These are phyloP conservation scores for Picea sitchensis DNA, from an alignment of 75 land plant genomes.

Conservation along the genomic window DNA sequence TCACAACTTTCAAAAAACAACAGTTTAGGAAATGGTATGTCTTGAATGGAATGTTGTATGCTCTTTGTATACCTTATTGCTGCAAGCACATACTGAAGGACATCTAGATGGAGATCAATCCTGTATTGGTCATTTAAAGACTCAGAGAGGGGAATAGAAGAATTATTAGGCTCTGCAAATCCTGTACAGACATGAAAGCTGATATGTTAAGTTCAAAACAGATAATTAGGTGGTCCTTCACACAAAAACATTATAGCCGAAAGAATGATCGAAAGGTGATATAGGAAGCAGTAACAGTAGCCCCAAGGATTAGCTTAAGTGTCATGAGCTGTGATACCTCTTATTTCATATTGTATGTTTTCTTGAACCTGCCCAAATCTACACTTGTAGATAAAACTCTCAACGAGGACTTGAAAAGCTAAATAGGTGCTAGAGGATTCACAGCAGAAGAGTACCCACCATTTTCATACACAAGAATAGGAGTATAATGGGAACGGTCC, in stretches of 20 bases:
- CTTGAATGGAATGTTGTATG: background rate
- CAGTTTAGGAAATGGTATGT: background rate
- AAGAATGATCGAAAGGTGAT: no score
- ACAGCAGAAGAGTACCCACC: conserved; percentile 4
- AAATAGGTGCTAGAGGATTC: background rate
- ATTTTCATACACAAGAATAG: conserved; percentile 26
- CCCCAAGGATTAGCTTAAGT: no score
- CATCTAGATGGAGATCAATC: background rate
- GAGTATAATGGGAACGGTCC: conserved; percentile 22
- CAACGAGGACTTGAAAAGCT: background rate
- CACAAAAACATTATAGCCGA: no score
- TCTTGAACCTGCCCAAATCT: background rate
- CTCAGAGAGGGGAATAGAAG: background rate
- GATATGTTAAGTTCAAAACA: no score
- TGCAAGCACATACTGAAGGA: background rate
- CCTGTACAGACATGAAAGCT: background rate
- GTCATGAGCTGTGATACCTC: no score
- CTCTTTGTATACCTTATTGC: background rate
- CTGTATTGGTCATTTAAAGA: background rate
- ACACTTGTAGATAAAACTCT: background rate
- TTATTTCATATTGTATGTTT: no score
- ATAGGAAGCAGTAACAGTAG: no score
- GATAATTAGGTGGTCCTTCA: no score
- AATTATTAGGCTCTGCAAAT: background rate
- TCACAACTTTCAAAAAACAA: background rate